Percentiles rank a stretch among this genome's conserved stretches.
These are phyloP conservation scores for Suillus ampliporus DNA, from an alignment of 768 basidiomycete genomes.

Conservation along the genomic window DNA sequence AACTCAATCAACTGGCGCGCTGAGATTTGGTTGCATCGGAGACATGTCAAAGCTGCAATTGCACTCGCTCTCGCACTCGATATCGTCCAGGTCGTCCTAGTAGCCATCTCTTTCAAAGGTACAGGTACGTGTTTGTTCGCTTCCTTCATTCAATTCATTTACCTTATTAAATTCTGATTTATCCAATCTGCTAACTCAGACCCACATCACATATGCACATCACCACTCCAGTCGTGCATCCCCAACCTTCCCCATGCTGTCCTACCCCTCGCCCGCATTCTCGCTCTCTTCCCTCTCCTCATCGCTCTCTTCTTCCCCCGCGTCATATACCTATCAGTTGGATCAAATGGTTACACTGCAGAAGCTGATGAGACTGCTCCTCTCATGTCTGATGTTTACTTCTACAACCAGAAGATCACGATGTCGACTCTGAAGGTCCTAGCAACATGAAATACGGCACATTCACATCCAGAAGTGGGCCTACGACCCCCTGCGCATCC, in stretches of 20 bases:
- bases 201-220: constrained; percentile 22
- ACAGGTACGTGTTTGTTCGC: constrained; percentile 37
- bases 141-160: constrained; percentile 16
- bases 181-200: constrained; percentile 15
- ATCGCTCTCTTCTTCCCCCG: constrained; percentile 67
- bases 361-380: constrained; percentile 30
- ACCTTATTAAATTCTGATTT: not conserved
- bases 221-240: constrained; percentile 35
- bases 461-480: constrained; percentile 29
- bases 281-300: constrained; percentile 68
- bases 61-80: constrained; percentile 63
- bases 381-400: constrained; percentile 46
- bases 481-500: constrained; percentile 56
- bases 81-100: constrained; percentile 57
- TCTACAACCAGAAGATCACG: constrained; percentile 50
- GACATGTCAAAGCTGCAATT: constrained; percentile 60
- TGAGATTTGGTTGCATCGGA: constrained; percentile 71
- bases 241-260: constrained; percentile 52
- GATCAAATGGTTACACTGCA: constrained; percentile 21
- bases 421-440: constrained; percentile 34
- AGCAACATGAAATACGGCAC: constrained; percentile 75
- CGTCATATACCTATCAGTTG: constrained; percentile 61
- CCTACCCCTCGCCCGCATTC: constrained; percentile 68
- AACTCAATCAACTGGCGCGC: too few species aligned
- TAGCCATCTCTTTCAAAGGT: constrained; percentile 41